Evolutionary conservation across 495 filamentous ascomycete genomes (phyloP).

Genomic region (Extremus antarcticus): DNA sequence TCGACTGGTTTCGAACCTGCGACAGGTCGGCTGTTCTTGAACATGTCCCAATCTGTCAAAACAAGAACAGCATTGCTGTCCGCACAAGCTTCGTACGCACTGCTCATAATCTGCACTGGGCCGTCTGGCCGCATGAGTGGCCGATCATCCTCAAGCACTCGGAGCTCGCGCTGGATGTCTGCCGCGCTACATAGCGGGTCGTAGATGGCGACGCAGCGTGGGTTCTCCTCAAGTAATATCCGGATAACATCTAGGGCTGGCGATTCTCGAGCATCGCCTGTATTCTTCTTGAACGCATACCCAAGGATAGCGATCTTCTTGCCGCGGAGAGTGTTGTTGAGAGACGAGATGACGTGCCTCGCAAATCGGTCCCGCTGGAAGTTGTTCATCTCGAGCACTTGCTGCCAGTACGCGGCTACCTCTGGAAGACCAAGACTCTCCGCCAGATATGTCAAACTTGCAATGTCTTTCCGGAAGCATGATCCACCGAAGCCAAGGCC

Average conservation of each 20-base stretch:
- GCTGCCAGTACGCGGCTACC: constrained; percentile 67
- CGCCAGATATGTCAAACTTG: constrained; percentile 63
- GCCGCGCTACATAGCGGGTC: constrained; percentile 53
- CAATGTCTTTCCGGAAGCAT: constrained; percentile 75
- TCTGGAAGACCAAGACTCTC: constrained; percentile 58
- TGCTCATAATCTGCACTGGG: constrained; percentile 27
- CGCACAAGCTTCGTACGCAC: constrained; percentile 36
- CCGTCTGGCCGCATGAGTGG: constrained; percentile 13
- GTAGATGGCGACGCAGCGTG: constrained; percentile 51
- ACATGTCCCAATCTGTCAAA: constrained; percentile 57
- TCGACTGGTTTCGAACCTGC: background rate
- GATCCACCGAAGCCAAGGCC: constrained; percentile 58
- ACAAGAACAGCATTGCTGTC: constrained; percentile 47
- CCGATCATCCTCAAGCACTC: constrained; percentile 13
- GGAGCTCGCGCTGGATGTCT: constrained; percentile 36
- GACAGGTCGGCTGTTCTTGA: constrained; percentile 31
- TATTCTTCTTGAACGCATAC: constrained; percentile 75
- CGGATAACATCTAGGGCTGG: constrained; percentile 59
- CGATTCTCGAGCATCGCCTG: constrained; percentile 64
- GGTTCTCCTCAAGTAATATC: constrained; percentile 51
- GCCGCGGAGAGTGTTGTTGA: constrained; percentile 57
- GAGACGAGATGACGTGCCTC: constrained; percentile 49
- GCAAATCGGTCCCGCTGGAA: constrained; percentile 62
- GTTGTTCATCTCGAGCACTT: constrained; percentile 66
- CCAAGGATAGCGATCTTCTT: constrained; percentile 70